These are phyloP conservation scores for Aspergillus sp. DNA, from an alignment of 2,329 filamentous ascomycete genomes.

Conservation along the genomic window DNA sequence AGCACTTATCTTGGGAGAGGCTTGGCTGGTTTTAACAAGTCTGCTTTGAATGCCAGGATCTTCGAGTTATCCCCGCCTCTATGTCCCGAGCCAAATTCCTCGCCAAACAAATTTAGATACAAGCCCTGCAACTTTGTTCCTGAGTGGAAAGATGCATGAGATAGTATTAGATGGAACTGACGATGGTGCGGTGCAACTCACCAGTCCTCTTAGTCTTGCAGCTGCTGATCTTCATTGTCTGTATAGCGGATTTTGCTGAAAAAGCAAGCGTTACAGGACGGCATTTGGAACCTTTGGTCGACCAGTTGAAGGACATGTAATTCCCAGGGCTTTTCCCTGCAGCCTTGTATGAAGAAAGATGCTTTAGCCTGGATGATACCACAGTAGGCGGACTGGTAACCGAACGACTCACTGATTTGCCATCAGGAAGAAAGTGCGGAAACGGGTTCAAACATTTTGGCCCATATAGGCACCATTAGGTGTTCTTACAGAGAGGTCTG, in stretches of 20 bases:
- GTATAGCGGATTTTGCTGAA: conserved; percentile 25
- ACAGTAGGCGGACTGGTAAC: too few relatives aligned
- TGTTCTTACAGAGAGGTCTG: too few relatives aligned
- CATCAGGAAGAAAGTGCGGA: too few relatives aligned
- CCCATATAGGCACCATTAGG: too few relatives aligned
- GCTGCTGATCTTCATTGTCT: conserved; percentile 10
- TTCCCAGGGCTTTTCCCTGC: too few relatives aligned
- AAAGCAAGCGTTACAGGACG: conserved; percentile 17
- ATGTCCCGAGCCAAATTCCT: conserved; percentile 20
- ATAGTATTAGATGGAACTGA: conserved; percentile 24
- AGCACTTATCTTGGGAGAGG: too few relatives aligned
- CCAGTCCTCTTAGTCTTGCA: neutral
- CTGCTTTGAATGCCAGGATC: conserved; percentile 15
- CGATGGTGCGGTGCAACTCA: conserved; percentile 19
- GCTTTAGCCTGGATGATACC: too few relatives aligned
- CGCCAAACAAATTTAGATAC: conserved; percentile 22
- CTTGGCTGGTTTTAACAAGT: conserved; percentile 12
- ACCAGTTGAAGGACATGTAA: conserved; percentile 24
- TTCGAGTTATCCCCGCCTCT: conserved; percentile 24
- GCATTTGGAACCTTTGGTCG: conserved; percentile 14
- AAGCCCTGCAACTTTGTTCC: conserved; percentile 25
- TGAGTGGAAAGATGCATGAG: conserved; percentile 27
- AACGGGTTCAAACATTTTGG: too few relatives aligned
- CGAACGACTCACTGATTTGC: too few relatives aligned
- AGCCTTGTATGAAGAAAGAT: too few relatives aligned